Conservation (phyloP, 768 basidiomycete genomes). For the Clitopilus hobsonii region DNA sequence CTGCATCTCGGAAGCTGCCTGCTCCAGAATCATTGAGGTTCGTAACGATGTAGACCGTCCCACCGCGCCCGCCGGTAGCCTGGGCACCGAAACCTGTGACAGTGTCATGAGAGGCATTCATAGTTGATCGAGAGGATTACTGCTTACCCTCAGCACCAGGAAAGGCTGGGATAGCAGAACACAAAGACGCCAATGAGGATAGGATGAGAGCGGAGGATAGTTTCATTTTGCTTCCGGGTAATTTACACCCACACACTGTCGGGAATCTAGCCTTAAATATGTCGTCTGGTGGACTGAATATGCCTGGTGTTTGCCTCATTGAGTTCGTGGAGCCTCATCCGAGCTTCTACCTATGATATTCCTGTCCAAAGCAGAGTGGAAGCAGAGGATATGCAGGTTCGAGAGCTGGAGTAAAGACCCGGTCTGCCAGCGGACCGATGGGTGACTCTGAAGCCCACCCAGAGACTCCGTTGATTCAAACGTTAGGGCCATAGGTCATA, state of each 20-base stretch:
- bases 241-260: no score
- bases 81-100: constrained; percentile 26
- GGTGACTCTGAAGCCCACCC: neutral
- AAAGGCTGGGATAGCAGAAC: constrained; percentile 24
- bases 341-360: neutral
- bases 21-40: constrained; percentile 29
- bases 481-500: no score
- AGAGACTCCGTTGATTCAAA: neutral
- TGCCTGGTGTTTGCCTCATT: neutral
- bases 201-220: constrained; percentile 1
- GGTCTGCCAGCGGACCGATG: neutral
- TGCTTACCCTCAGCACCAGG: constrained; percentile 26
- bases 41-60: constrained; percentile 27
- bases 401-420: neutral
- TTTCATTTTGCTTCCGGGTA: constrained; percentile 8
- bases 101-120: neutral
- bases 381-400: neutral
- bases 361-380: neutral
- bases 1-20: constrained; percentile 31
- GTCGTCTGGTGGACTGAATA: neutral
- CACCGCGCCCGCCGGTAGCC: constrained; percentile 26
- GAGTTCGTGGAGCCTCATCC: neutral
- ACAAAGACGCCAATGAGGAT: constrained; percentile 10
- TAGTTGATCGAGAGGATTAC: neutral
- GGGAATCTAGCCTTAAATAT: neutral